These are phyloP conservation scores for Edaphochlamys debaryana DNA, from an alignment of 139 green algal species.

Conservation along the genomic window DNA sequence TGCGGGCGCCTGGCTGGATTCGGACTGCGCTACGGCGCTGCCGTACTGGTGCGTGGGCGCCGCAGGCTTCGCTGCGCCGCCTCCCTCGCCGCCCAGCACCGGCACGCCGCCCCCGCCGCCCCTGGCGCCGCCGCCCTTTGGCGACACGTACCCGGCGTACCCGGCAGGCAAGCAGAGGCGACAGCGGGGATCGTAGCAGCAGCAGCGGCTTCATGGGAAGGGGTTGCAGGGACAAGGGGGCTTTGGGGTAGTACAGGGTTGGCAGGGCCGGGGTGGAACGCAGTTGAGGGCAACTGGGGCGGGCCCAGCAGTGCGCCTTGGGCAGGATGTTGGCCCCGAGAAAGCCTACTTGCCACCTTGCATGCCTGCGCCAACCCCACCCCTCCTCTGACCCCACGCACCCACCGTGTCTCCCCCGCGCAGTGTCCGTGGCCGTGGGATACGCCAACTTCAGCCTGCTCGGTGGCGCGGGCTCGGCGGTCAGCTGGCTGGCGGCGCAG, in stretches of 20 bases:
- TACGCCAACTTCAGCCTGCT: slow-evolving; percentile 21
- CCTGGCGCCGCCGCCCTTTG: slow-evolving; percentile 5
- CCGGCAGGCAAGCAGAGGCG: slow-evolving; percentile 7
- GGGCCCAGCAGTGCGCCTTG: no score
- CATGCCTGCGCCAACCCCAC: no score
- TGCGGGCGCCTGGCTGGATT: slow-evolving; percentile 24
- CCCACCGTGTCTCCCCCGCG: not conserved
- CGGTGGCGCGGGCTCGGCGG: not conserved
- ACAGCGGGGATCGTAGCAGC: no score
- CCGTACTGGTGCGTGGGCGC: slow-evolving; percentile 23
- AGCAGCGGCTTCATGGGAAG: no score
- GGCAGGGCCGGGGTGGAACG: no score
- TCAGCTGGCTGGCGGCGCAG: slow-evolving; percentile 8
- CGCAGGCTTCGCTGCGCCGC: not conserved
- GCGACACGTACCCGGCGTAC: not conserved
- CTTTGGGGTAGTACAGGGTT: no score
- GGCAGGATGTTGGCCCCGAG: no score
- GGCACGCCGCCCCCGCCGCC: not conserved
- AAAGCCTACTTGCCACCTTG: no score
- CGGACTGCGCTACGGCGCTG: slow-evolving; percentile 1
- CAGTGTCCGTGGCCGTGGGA: slow-evolving; percentile 12
- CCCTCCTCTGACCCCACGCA: no score
- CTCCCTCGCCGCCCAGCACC: not conserved
- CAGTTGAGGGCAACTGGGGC: no score
- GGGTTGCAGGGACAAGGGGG: no score